phyloP scores from a whole-genome alignment of 306 rosid species.

The Malus sieversii region DNA sequence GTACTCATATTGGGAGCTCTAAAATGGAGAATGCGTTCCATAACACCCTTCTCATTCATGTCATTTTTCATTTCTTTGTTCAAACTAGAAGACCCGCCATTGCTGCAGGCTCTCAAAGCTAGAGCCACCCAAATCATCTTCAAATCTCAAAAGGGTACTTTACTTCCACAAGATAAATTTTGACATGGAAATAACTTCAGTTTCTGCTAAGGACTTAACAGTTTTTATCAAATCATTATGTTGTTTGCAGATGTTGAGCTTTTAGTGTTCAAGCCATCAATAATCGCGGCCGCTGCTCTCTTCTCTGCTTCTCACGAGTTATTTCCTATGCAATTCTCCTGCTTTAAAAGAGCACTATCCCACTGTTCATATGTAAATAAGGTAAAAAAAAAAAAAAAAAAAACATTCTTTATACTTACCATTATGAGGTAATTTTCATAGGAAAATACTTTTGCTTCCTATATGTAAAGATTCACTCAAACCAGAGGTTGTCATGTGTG shows the following conservation, averaged over 20 bases:
- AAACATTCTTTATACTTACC: background rate
- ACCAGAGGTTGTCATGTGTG: background rate
- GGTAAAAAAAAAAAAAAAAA: constrained; percentile 32
- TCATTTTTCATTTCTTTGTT: constrained; percentile 50
- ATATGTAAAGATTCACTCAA: too few relatives aligned
- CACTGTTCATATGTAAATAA: constrained; percentile 51
- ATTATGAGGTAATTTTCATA: background rate
- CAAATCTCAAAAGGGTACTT: constrained; percentile 66
- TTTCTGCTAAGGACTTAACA: background rate
- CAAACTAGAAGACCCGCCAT: constrained; percentile 42
- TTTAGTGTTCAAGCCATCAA: constrained; percentile 75
- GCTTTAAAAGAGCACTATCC: constrained; percentile 53
- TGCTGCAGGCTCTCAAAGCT: constrained; percentile 56
- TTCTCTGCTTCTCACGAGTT: constrained; percentile 70
- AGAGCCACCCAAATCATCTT: constrained; percentile 68
- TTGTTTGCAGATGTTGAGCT: constrained; percentile 54
- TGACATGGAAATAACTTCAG: background rate
- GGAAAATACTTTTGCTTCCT: background rate
- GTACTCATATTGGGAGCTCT: constrained; percentile 63
- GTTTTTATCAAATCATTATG: background rate
- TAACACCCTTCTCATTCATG: constrained; percentile 83
- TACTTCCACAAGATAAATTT: background rate
- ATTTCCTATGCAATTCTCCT: constrained; percentile 68
- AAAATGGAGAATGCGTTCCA: constrained; percentile 91
- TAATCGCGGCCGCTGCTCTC: constrained; percentile 72